A percentile compares a stretch with the other conserved stretches of the same genome.
Evolutionary conservation across 768 basidiomycete genomes (phyloP).

Genomic region (Trametopsis cervina): DNA sequence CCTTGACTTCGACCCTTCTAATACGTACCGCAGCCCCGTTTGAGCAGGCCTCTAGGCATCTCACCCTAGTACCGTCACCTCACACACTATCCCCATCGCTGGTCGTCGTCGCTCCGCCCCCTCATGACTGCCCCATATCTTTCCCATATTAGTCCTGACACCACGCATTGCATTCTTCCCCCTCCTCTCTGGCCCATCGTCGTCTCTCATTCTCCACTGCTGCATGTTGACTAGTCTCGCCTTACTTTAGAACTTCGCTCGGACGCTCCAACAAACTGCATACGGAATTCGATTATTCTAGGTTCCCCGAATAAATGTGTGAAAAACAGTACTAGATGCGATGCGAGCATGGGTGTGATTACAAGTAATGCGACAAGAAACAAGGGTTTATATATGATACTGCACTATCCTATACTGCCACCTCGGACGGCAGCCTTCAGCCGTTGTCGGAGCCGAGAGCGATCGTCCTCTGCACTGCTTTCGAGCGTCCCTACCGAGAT

Average conservation of each 20-base stretch:
- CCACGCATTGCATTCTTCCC: not conserved
- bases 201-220: not conserved
- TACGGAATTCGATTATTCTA: not conserved
- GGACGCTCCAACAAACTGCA: not conserved
- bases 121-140: not conserved
- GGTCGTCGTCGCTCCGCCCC: not conserved
- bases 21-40: not conserved
- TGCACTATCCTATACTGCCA: not conserved
- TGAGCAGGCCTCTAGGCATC: not conserved
- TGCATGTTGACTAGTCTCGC: not conserved
- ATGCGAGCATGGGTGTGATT: too few relatives aligned
- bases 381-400: too few relatives aligned
- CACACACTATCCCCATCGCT: not conserved
- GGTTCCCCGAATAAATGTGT: too few relatives aligned
- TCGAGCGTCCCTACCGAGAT: not conserved
- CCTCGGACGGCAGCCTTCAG: slow-evolving; percentile 21
- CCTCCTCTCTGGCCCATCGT: not conserved
- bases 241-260: not conserved
- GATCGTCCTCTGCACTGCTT: slow-evolving; percentile 13
- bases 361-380: too few relatives aligned
- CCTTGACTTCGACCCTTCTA: not conserved
- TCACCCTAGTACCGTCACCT: not conserved
- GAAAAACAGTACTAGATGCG: too few relatives aligned
- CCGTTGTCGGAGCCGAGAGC: slow-evolving; percentile 16
- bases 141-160: not conserved